These are phyloP conservation scores for Mycena crocata DNA, from an alignment of 768 basidiomycete genomes.

Conservation along the genomic window DNA sequence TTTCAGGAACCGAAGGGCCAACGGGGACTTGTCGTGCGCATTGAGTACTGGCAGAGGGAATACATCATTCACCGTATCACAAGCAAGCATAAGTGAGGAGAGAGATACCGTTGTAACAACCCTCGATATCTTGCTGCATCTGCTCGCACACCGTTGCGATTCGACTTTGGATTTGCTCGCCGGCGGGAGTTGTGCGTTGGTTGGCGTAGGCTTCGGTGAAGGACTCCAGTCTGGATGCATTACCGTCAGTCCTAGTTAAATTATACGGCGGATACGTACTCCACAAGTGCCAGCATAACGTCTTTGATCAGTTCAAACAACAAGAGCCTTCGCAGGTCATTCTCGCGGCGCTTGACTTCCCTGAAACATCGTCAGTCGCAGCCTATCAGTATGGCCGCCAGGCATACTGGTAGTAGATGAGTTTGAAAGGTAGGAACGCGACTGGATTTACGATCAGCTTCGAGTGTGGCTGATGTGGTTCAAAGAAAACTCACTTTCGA, in stretches of 20 bases:
- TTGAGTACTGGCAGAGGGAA: neutral
- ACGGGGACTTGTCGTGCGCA: slow-evolving; percentile 3
- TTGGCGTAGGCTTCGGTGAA: slow-evolving; percentile 6
- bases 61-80: too few species aligned
- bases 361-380: neutral
- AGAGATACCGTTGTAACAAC: slow-evolving; percentile 5
- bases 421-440: slow-evolving; percentile 12
- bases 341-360: slow-evolving; percentile 14
- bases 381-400: neutral
- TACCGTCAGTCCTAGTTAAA: neutral
- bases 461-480: neutral
- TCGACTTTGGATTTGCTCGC: slow-evolving; percentile 6
- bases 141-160: slow-evolving; percentile 6
- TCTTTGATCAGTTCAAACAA: slow-evolving; percentile 13
- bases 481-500: slow-evolving; percentile 8
- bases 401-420: slow-evolving; percentile 9
- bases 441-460: neutral
- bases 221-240: slow-evolving; percentile 4
- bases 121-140: slow-evolving; percentile 9
- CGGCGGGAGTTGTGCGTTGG: slow-evolving; percentile 10
- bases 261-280: neutral
- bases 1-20: neutral
- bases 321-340: neutral
- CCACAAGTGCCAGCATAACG: slow-evolving; percentile 12
- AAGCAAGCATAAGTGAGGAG: too few species aligned